Base-by-base conservation (phyloP, 148 eudicot species). In the Amaranthus cruentus region DNA sequence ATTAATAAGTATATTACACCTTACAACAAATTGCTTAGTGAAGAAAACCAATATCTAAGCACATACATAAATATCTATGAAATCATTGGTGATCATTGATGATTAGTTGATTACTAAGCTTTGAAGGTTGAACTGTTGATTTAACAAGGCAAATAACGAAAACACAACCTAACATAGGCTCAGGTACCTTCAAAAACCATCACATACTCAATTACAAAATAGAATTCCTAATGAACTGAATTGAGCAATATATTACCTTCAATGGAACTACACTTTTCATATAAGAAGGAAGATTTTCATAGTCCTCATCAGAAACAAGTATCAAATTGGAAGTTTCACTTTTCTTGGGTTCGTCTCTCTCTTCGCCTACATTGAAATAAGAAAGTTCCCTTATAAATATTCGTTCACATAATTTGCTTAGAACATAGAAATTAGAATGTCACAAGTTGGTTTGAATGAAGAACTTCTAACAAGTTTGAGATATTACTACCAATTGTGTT, bases 281-380 rank as follows among this genome's bases (percentile, higher is more conserved):
- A 70, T 84, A 87, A 49, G 92, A 90, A 75, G 98, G 98, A 69
- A 95, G 90, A 70, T 72, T 80, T 75, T 90, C 96, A 70, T 91
- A 95, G 74, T 90, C 98, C 56, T 86, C 85, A 68, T 83, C 76
- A 38, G 84, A 84, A 70, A 90, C 81, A 59, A 65, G 74, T 80
- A 94, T 67, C 55, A 66, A 67, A 62, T 80, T 79, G 43, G 83
- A 81, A 62, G 74, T 82, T 73, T 74, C 84, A 83, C 21, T 77
- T 69, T 76, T 56, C 54, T 81, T 76, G 73, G 59, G 28, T 61
- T 82, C 84, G 67, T 73, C 79, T 62, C 15, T 74, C 48, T 66
- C 81, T 62, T 83, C 83, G 72, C 77, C 90, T 85, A 76, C 11
- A 57, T 15, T 50, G 47, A 78, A 55, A 50, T 12, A 55, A 8